Evolutionary conservation across 805 yeast genomes (phyloP).

Genomic region (Lachancea thermotolerans): DNA sequence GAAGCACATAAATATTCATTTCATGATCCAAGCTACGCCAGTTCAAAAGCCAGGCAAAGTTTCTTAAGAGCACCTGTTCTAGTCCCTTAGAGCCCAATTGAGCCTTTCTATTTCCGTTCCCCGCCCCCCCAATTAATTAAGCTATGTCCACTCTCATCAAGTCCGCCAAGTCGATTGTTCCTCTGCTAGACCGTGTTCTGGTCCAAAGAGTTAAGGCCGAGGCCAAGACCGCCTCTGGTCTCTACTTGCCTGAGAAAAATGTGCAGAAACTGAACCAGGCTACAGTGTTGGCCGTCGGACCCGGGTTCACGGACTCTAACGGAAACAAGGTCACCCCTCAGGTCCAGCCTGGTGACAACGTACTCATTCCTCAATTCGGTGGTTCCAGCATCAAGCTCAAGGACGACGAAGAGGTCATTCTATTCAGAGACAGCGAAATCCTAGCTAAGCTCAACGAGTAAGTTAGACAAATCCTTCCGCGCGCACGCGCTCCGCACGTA

Average conservation of each 20-base stretch:
- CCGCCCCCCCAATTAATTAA: not conserved
- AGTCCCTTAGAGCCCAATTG: too few relatives aligned
- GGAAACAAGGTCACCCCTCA: slow-evolving; percentile 69
- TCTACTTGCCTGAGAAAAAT: slow-evolving; percentile 92
- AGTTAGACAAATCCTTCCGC: slow-evolving; percentile 8
- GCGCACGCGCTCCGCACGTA: not conserved
- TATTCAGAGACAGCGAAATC: slow-evolving; percentile 91
- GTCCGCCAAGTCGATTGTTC: slow-evolving; percentile 81
- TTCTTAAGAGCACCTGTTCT: too few relatives aligned
- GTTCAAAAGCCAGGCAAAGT: too few relatives aligned
- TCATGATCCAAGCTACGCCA: too few relatives aligned
- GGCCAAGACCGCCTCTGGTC: slow-evolving; percentile 86
- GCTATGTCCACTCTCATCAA: slow-evolving; percentile 55
- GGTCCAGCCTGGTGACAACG: slow-evolving; percentile 88
- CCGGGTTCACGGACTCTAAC: slow-evolving; percentile 71
- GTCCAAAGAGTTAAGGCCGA: slow-evolving; percentile 93
- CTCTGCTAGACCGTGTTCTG: slow-evolving; percentile 91
- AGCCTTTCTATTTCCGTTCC: too few relatives aligned
- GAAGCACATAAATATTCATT: too few relatives aligned
- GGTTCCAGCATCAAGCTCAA: slow-evolving; percentile 86
- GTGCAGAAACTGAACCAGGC: slow-evolving; percentile 91
- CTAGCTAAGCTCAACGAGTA: slow-evolving; percentile 80
- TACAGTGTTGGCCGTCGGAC: slow-evolving; percentile 89
- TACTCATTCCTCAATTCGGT: slow-evolving; percentile 89
- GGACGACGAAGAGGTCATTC: slow-evolving; percentile 65